Conservation (phyloP, 2,329 filamentous ascomycete genomes). For the Rhinocladiella similis region DNA sequence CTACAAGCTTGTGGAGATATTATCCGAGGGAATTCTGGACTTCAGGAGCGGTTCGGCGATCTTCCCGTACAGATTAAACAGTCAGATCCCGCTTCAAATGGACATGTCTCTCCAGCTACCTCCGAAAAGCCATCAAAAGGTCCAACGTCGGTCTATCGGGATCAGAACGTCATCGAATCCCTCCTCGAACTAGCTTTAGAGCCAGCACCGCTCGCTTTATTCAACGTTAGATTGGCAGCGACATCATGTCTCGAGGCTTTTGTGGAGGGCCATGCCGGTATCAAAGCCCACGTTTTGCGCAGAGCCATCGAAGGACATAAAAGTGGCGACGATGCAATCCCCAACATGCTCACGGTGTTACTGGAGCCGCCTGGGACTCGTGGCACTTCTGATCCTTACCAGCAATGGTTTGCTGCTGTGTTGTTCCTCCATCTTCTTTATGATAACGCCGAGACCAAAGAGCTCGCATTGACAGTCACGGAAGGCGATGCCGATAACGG, state of each 20-base stretch:
- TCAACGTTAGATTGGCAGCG: constrained; percentile 80
- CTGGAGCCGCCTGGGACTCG: constrained; percentile 65
- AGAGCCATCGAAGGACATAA: constrained; percentile 86
- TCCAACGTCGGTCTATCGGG: constrained; percentile 10
- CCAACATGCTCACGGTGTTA: constrained; percentile 84
- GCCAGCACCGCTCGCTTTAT: constrained; percentile 63
- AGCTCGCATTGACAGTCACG: constrained; percentile 74
- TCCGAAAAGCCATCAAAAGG: constrained; percentile 12
- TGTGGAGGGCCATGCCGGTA: constrained; percentile 76
- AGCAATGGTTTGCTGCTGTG: constrained; percentile 84
- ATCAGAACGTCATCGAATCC: constrained; percentile 82
- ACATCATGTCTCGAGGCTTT: constrained; percentile 93
- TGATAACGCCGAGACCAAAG: constrained; percentile 77
- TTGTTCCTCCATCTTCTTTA: constrained; percentile 83
- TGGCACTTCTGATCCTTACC: constrained; percentile 75
- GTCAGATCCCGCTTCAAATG: constrained; percentile 35
- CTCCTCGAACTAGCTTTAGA: constrained; percentile 79
- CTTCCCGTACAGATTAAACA: constrained; percentile 64
- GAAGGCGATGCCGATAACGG: constrained; percentile 87
- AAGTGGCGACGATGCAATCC: constrained; percentile 74
- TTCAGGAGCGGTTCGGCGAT: constrained; percentile 89
- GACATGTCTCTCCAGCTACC: constrained; percentile 29
- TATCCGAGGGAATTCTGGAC: constrained; percentile 73
- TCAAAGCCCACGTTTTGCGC: constrained; percentile 80
- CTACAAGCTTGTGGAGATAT: constrained; percentile 83